Evolutionary conservation across 2,329 filamentous ascomycete genomes (phyloP), one percentile per base, ranked within the genome.

Genomic region (Diaporthe batatas): DNA sequence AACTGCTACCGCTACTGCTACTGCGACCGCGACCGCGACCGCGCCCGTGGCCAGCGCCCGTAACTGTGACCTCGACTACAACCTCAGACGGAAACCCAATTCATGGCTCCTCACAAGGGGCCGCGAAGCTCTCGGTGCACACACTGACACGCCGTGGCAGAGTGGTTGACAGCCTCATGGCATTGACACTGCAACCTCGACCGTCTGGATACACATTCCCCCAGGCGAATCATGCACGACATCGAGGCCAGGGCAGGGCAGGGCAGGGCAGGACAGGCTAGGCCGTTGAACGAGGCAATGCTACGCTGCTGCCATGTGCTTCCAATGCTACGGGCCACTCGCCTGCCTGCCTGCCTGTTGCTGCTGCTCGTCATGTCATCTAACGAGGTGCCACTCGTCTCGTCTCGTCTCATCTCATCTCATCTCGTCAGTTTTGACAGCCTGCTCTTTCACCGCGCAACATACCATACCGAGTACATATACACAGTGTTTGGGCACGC

Each of bases 221-320:
- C 62, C 47, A 67, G 62, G 47, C 62, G 62, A 67, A 67, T 67
- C 47, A 67, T 67, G 62, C 62, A 67, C 62, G 62, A 67, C 62
- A 67, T 67, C 62, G 58, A 53, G 25, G 44, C 7, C 47, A 53
- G 62, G 47, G 29, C 47, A 53, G 62, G 47, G 53, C 62, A 21
- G 47, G n/a, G 29, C 29, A 53, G 25, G 44, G 14, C 47, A 53
- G 62, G 47, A 21, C 47, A 53, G 62, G 47, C 53, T 47, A 21
- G 47, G n/a, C 29, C 29, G 29, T 29, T 29, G 47, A 67, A 29
- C 36, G 21, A 53, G 62, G 62, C 62, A 67, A 67, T 67, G 47
- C 62, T 67, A 67, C 62, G 62, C 62, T 67, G 62, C 11, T 65
- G 62, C 62, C 62, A 67, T 67, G 62, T 67, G 62, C 62, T 67